Percentiles rank a stretch among this genome's conserved stretches.
Evolutionary conservation across 768 basidiomycete species (phyloP).

Genomic region (Chalciporus pseudorubinellus): DNA sequence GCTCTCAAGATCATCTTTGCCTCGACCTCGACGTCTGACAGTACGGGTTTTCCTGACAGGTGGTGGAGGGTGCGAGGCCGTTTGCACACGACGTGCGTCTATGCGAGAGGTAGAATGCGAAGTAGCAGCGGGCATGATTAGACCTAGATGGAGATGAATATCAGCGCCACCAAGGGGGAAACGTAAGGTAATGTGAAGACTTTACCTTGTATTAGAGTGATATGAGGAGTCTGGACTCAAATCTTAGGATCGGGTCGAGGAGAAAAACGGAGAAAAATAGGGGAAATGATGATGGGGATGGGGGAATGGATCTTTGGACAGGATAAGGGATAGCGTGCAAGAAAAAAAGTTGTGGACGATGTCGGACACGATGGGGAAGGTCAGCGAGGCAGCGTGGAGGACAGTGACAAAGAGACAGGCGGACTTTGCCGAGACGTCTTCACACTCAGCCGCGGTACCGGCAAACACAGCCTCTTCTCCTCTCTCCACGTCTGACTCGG

Average conservation of each 20-base stretch:
- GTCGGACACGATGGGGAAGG: conserved; percentile 15
- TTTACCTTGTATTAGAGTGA: conserved; percentile 36
- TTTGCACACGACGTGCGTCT: conserved; percentile 28
- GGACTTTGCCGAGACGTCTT: conserved; percentile 26
- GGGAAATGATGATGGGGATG: conserved; percentile 9
- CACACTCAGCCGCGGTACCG: conserved; percentile 26
- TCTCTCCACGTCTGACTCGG: neutral
- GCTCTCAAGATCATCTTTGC: conserved; percentile 55
- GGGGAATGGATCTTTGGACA: conserved; percentile 10
- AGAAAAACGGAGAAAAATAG: conserved; percentile 20
- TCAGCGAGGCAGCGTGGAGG: conserved; percentile 22
- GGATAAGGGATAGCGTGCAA: conserved; percentile 14
- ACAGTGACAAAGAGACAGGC: conserved; percentile 28
- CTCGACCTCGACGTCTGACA: conserved; percentile 64
- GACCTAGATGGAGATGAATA: conserved; percentile 11
- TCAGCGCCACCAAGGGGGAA: conserved; percentile 17
- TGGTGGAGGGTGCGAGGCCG: conserved; percentile 33
- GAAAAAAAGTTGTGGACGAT: neutral
- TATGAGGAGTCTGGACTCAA: conserved; percentile 25
- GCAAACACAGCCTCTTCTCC: conserved; percentile 15
- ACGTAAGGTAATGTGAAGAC: conserved; percentile 22
- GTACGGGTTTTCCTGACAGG: conserved; percentile 38
- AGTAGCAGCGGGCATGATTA: conserved; percentile 47
- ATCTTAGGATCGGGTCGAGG: conserved; percentile 25
- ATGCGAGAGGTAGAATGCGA: conserved; percentile 28